Evolutionary conservation across 768 basidiomycete species (phyloP).

Genomic region (Mycena epipterygia): DNA sequence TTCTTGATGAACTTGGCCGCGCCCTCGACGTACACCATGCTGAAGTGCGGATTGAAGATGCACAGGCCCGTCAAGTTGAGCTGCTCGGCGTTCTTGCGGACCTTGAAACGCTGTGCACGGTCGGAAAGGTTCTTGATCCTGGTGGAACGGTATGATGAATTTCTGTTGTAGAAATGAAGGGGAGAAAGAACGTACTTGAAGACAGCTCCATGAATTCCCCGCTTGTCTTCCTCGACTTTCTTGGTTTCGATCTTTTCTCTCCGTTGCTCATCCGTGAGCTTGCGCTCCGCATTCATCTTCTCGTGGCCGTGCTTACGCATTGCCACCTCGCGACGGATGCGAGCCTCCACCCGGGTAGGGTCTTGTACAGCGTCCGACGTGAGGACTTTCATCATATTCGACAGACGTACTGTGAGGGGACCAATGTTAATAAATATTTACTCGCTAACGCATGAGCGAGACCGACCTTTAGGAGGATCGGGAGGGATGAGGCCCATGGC

Average conservation of each 20-base stretch:
- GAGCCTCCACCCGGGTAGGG: conserved; percentile 96
- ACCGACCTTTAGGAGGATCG: conserved; percentile 91
- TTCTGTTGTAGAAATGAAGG: not conserved
- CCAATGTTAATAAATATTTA: conserved; percentile 4
- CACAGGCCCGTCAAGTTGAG: conserved; percentile 89
- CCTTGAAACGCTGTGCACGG: conserved; percentile 95
- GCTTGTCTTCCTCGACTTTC: conserved; percentile 90
- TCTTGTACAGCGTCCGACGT: conserved; percentile 98
- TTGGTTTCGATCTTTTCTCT: conserved; percentile 90
- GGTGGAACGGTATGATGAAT: conserved; percentile 24
- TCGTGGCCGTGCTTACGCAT: conserved; percentile 91
- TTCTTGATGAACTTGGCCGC: conserved; percentile 86
- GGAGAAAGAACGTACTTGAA: conserved; percentile 80
- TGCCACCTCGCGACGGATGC: conserved; percentile 93
- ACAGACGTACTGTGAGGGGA: conserved; percentile 81
- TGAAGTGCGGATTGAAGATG: conserved; percentile 91
- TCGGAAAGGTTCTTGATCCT: conserved; percentile 93
- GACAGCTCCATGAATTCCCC: conserved; percentile 84
- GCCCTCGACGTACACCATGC: conserved; percentile 95
- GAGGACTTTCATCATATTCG: conserved; percentile 97
- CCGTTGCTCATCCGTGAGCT: conserved; percentile 91
- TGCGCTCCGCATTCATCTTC: conserved; percentile 93
- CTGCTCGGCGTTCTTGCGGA: conserved; percentile 96
- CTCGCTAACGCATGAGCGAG: not conserved
- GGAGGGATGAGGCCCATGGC: conserved; percentile 97